phyloP scores from a whole-genome alignment of 2,329 filamentous ascomycete species.

The Teratosphaeria destructans region DNA sequence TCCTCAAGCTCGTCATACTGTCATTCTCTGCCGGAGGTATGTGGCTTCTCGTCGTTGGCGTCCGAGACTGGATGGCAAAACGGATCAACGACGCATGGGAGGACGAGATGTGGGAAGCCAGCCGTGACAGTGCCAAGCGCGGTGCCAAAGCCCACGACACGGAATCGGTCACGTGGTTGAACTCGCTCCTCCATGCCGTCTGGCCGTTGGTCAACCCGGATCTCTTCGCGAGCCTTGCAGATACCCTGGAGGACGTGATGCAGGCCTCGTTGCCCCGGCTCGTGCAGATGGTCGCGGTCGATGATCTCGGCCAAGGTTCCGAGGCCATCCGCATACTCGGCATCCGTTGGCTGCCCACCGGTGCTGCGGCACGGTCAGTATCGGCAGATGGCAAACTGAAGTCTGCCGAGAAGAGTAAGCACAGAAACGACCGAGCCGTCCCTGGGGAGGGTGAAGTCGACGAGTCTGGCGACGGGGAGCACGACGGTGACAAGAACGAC shows the following conservation, averaged over 20 bases:
- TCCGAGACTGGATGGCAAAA: slow-evolving; percentile 49
- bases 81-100: slow-evolving; percentile 55
- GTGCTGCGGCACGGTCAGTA: slow-evolving; percentile 55
- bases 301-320: slow-evolving; percentile 66
- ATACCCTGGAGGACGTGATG: slow-evolving; percentile 71
- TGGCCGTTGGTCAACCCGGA: slow-evolving; percentile 71
- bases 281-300: slow-evolving; percentile 64
- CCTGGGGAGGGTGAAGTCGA: slow-evolving; percentile 33
- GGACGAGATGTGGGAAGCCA: slow-evolving; percentile 59
- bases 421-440: slow-evolving; percentile 40
- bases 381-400: slow-evolving; percentile 48
- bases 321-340: slow-evolving; percentile 61
- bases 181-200: slow-evolving; percentile 54
- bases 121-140: slow-evolving; percentile 43
- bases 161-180: slow-evolving; percentile 62
- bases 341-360: slow-evolving; percentile 61
- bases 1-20: slow-evolving; percentile 12
- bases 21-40: slow-evolving; percentile 8
- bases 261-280: slow-evolving; percentile 61
- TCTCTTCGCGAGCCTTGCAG: slow-evolving; percentile 56
- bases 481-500: slow-evolving; percentile 18
- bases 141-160: slow-evolving; percentile 40
- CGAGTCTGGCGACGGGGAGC: slow-evolving; percentile 16
- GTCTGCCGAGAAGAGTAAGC: slow-evolving; percentile 33
- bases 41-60: slow-evolving; percentile 13